These are phyloP conservation scores for Penicillium rolfsii DNA, from an alignment of 2,329 filamentous ascomycete species.

Conservation along the genomic window DNA sequence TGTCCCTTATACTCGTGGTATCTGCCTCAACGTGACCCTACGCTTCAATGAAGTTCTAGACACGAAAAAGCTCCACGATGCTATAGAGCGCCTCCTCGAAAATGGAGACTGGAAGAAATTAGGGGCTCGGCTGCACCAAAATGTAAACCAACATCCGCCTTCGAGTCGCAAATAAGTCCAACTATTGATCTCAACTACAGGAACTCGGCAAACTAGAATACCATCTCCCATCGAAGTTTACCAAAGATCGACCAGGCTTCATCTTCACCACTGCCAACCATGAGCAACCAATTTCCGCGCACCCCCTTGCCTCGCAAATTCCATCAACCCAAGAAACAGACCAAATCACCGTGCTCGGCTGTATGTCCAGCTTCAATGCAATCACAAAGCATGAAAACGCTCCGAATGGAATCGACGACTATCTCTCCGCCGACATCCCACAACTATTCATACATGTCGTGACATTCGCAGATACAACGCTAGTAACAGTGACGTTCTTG, in stretches of 20 bases:
- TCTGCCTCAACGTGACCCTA: slow-evolving; percentile 1
- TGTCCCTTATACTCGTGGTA: background rate
- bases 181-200: background rate
- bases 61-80: background rate
- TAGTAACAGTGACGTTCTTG: slow-evolving; percentile 1
- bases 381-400: background rate
- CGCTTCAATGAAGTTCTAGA: slow-evolving; percentile 5
- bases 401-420: background rate
- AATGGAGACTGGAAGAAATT: background rate
- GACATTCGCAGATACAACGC: slow-evolving; percentile 3
- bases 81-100: background rate
- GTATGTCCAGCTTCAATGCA: slow-evolving; percentile 3
- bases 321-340: background rate
- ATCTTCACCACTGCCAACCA: slow-evolving; percentile 4
- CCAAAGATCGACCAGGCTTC: background rate
- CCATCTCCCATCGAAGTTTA: background rate
- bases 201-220: slow-evolving; percentile 1
- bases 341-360: background rate
- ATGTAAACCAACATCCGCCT: background rate
- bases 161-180: background rate
- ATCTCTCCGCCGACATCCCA: slow-evolving; percentile 2
- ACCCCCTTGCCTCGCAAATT: background rate
- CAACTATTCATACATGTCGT: slow-evolving; percentile 4
- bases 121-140: slow-evolving; percentile 1
- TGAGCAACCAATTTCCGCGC: background rate